These are phyloP conservation scores for Phytophthora europaea DNA, from an alignment of 352 stramenopile genomes.

Conservation along the genomic window DNA sequence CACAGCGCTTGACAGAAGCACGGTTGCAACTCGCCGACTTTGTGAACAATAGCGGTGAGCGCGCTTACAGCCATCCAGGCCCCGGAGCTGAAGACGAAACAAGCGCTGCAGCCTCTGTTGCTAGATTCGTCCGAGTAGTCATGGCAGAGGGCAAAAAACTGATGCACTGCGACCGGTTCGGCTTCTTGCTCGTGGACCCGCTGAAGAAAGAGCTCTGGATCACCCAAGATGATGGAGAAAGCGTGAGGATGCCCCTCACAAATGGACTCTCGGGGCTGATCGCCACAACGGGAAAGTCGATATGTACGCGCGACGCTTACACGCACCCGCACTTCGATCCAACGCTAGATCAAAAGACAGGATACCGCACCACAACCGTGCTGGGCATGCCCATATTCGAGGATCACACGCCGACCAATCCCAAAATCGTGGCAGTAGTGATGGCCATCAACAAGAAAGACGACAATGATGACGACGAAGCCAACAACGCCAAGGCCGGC, in stretches of 20 bases:
- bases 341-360: slow-evolving; percentile 70
- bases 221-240: slow-evolving; percentile 63
- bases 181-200: slow-evolving; percentile 70
- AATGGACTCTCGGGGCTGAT: slow-evolving; percentile 72
- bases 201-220: slow-evolving; percentile 82
- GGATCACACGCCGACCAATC: slow-evolving; percentile 62
- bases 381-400: slow-evolving; percentile 78
- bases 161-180: slow-evolving; percentile 69
- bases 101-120: slow-evolving; percentile 54
- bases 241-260: slow-evolving; percentile 67
- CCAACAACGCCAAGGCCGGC: slow-evolving; percentile 4
- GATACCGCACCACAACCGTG: slow-evolving; percentile 75
- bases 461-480: slow-evolving; percentile 23
- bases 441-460: slow-evolving; percentile 92
- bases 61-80: slow-evolving; percentile 35
- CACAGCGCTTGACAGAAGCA: slow-evolving; percentile 71
- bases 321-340: slow-evolving; percentile 68
- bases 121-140: slow-evolving; percentile 65
- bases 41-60: slow-evolving; percentile 50
- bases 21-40: slow-evolving; percentile 72
- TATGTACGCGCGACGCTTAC: slow-evolving; percentile 70
- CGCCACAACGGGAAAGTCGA: slow-evolving; percentile 55
- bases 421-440: slow-evolving; percentile 72
- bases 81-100: slow-evolving; percentile 48
- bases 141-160: slow-evolving; percentile 67